phyloP scores from a whole-genome alignment of 176 grass and related monocot species.

The Eragrostis nindensis region DNA sequence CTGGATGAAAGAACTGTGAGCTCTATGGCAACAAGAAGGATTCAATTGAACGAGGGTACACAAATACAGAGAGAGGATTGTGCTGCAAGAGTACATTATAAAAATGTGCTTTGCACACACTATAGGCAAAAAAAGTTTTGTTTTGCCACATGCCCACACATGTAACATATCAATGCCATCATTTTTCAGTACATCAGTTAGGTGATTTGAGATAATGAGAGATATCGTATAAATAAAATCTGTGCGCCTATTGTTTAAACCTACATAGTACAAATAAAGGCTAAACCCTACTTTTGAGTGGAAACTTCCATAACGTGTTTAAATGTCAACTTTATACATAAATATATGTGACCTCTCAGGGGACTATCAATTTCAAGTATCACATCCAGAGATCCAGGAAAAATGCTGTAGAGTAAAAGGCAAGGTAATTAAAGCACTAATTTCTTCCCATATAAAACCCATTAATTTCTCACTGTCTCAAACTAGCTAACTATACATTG shows the following conservation, averaged over 20 bases:
- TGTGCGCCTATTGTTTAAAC: neutral
- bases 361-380: neutral
- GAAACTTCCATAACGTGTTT: constrained; percentile 15
- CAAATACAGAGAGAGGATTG: constrained; percentile 7
- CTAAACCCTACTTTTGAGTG: neutral
- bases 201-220: neutral
- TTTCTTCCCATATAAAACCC: neutral
- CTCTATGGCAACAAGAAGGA: neutral
- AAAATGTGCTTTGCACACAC: constrained; percentile 12
- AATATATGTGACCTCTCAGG: neutral
- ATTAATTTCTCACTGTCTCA: neutral
- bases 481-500: constrained; percentile 7
- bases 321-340: neutral
- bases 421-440: neutral
- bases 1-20: constrained; percentile 47
- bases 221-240: neutral
- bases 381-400: neutral
- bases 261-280: neutral
- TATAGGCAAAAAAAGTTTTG: neutral
- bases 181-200: neutral
- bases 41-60: constrained; percentile 10
- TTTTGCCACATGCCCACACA: neutral
- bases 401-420: neutral
- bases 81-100: constrained; percentile 5
- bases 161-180: neutral